Percentiles rank a stretch among this genome's conserved stretches.
These are phyloP conservation scores for Auriscalpium vulgare DNA, from an alignment of 768 basidiomycete genomes.

Conservation along the genomic window DNA sequence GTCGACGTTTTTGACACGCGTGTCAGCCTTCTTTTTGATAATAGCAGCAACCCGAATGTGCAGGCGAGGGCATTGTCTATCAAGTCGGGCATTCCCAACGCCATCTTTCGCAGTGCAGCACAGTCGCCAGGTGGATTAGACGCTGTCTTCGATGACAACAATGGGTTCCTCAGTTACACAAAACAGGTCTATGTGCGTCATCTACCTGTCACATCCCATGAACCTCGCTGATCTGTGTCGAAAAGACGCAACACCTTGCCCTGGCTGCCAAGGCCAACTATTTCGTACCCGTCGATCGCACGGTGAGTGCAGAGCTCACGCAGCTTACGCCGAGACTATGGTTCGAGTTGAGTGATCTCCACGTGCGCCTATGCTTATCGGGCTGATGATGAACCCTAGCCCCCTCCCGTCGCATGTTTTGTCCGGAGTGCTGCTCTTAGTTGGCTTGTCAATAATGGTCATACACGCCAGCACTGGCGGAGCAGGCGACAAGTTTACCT, in stretches of 20 bases:
- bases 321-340: conserved; percentile 41
- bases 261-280: conserved; percentile 51
- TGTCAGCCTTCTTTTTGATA: conserved; percentile 11
- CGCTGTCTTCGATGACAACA: conserved; percentile 37
- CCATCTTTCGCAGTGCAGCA: conserved; percentile 48
- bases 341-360: conserved; percentile 43
- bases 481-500: conserved; percentile 7
- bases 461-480: conserved; percentile 34
- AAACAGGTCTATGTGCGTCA: conserved; percentile 40
- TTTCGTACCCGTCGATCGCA: conserved; percentile 36
- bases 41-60: conserved; percentile 34
- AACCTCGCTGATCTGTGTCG: background rate
- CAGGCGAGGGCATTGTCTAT: conserved; percentile 43
- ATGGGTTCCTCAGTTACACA: conserved; percentile 49
- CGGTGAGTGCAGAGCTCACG: conserved; percentile 32
- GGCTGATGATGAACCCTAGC: conserved; percentile 24
- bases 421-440: conserved; percentile 36
- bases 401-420: conserved; percentile 45
- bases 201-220: background rate
- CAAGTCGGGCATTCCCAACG: conserved; percentile 45
- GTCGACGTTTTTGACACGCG: background rate
- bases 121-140: conserved; percentile 33
- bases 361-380: background rate
- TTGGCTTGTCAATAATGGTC: conserved; percentile 39
- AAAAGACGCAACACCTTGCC: conserved; percentile 51